Evolutionary conservation across 345 rosid genomes (phyloP).

Genomic region (Gossypium longicalyx): DNA sequence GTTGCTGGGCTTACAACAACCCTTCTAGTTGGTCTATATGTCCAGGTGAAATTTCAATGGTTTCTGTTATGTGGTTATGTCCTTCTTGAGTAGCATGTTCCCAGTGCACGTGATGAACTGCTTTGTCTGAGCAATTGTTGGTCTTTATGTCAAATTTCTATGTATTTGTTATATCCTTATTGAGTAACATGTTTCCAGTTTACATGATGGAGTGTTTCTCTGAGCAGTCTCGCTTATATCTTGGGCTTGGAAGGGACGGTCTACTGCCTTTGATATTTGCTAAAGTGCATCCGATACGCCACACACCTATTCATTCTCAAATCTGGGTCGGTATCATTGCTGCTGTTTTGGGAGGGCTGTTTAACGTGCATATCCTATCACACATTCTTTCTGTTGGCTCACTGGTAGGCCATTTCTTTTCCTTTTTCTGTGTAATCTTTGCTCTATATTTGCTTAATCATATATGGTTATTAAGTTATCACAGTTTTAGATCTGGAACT

Average conservation of each 20-base stretch:
- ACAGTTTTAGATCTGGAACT: background rate
- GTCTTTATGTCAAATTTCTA: background rate
- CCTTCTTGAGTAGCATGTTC: slow-evolving; percentile 10
- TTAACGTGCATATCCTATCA: slow-evolving; percentile 74
- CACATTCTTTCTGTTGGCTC: slow-evolving; percentile 97
- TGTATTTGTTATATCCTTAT: slow-evolving; percentile 7
- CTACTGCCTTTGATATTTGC: slow-evolving; percentile 84
- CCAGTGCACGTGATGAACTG: slow-evolving; percentile 18
- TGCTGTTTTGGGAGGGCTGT: slow-evolving; percentile 65
- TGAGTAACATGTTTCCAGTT: slow-evolving; percentile 7
- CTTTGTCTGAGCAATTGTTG: slow-evolving; percentile 41
- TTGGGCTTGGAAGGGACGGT: slow-evolving; percentile 96
- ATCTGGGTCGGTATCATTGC: slow-evolving; percentile 93
- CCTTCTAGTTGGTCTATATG: slow-evolving; percentile 93
- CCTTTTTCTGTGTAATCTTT: background rate
- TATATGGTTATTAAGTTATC: slow-evolving; percentile 2
- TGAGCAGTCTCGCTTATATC: slow-evolving; percentile 82
- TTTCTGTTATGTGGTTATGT: slow-evolving; percentile 5
- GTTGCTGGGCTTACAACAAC: slow-evolving; percentile 96
- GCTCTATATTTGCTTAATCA: background rate
- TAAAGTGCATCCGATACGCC: slow-evolving; percentile 72
- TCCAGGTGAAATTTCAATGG: slow-evolving; percentile 54
- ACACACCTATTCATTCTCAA: slow-evolving; percentile 88
- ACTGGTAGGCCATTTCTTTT: slow-evolving; percentile 49
- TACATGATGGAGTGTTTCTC: slow-evolving; percentile 26